Evolutionary conservation across 164 flowering plant species (phyloP).

Genomic region (Santalum album): DNA sequence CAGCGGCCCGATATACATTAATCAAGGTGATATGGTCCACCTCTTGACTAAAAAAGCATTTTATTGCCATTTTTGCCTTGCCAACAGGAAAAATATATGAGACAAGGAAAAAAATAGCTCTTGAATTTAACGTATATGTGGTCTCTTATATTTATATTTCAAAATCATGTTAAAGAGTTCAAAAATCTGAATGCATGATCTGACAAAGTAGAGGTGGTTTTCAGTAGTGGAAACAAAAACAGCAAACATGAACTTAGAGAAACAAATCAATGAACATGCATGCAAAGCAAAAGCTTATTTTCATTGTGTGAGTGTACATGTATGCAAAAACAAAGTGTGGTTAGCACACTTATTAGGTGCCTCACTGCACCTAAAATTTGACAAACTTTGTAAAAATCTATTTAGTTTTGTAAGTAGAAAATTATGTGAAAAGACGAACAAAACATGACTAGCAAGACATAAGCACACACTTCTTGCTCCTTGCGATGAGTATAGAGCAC

Average conservation of each 20-base stretch:
- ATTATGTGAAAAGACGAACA: background rate
- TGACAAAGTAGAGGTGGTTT: no score
- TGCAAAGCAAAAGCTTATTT: no score
- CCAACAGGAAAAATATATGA: background rate
- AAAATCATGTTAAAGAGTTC: no score
- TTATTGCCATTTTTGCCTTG: constrained; percentile 65
- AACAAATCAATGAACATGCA: no score
- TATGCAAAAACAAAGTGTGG: no score
- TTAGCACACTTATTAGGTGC: background rate
- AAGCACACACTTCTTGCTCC: constrained; percentile 26
- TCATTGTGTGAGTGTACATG: no score
- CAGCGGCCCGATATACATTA: constrained; percentile 64
- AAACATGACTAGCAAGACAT: background rate
- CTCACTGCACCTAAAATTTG: background rate
- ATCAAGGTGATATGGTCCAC: constrained; percentile 86
- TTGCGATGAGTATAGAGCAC: constrained; percentile 77
- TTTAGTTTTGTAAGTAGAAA: background rate
- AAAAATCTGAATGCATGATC: no score
- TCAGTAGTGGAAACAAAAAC: no score
- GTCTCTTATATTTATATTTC: no score
- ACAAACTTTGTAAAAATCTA: background rate
- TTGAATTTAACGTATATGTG: no score
- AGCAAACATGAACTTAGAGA: no score
- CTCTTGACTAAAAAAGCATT: constrained; percentile 58
- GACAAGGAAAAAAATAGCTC: no score